Conservation (phyloP, 805 yeast genomes). For the Cyberlindnera mississippiensis region DNA sequence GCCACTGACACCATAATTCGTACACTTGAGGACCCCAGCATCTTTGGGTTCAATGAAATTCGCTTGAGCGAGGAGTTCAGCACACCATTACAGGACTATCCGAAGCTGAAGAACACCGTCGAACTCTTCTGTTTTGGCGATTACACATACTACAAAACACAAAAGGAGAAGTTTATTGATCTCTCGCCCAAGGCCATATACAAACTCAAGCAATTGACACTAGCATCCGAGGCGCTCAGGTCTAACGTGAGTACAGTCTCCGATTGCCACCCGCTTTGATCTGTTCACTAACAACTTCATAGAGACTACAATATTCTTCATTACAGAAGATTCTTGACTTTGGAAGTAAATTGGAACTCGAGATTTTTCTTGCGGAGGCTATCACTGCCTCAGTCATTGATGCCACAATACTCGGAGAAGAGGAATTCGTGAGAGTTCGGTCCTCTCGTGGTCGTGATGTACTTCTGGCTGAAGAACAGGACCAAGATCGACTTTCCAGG, state of each 20-base stretch:
- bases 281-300: conserved; percentile 1
- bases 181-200: conserved; percentile 14
- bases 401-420: conserved; percentile 20
- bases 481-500: neutral
- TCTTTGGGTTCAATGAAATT: conserved; percentile 26
- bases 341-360: conserved; percentile 13
- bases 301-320: conserved; percentile 16
- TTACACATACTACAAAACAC: conserved; percentile 14
- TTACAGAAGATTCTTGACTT: conserved; percentile 13
- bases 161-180: conserved; percentile 11
- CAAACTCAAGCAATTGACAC: conserved; percentile 23
- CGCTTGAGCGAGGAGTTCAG: conserved; percentile 8
- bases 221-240: conserved; percentile 19
- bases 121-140: conserved; percentile 27
- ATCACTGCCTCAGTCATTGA: conserved; percentile 18
- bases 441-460: conserved; percentile 26
- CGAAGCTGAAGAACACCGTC: conserved; percentile 18
- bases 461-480: conserved; percentile 13
- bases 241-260: conserved; percentile 11
- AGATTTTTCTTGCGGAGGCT: conserved; percentile 22
- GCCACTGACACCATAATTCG: neutral
- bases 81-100: conserved; percentile 6
- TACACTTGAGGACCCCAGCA: conserved; percentile 17
- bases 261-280: neutral
- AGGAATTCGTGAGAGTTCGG: conserved; percentile 17